Base-by-base conservation (phyloP, 2,329 filamentous ascomycete species). In the Ambrosiella beaveri region DNA sequence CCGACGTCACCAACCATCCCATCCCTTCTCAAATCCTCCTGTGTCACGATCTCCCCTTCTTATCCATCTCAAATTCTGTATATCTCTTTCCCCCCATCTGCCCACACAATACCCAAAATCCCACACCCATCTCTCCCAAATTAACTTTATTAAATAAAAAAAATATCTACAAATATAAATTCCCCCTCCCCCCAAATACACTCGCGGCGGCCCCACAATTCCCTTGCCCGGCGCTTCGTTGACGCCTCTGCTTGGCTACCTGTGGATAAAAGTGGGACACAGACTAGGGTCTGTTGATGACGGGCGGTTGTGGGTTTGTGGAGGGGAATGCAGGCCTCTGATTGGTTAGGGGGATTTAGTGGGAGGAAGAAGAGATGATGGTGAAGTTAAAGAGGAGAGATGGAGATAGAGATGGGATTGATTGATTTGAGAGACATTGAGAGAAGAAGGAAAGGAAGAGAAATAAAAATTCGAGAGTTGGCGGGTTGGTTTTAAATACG, bases 141-240 rank as follows among this genome's bases (percentile, higher is more conserved):
- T 27, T 27, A 27, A 27, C 27, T 27, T 27, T 27, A 27, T 27
- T 5, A 27, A 27, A 19, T 19, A 19, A 27, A 27, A 27, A 27
- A 27, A 27, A 27, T 5, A 1, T 51, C 11, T n/a, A 41, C 11
- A 41, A 41, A 41, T 12, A 41, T 12, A 41, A 41, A 41, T 41
- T 41, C 11, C 39, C n/a, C 4, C n/a, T 41, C 40, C 11, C n/a
- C 40, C 4, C 11, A 3, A 41, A 41, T 19, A 41, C 11, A n/a
- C 11, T 11, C n/a, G 11, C 7, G 39, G 19, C 19, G 51, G 13
- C 17, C 53, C 57, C 54, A 50, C 15, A 39, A 27, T 41, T 52
- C 40, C 17, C 19, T 27, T 27, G 50, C 19, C 58, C 59, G 61
- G 62, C 62, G 62, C 62, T 63, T 63, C 49, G 57, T 56, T 59